Evolutionary conservation across 2,329 filamentous ascomycete species (phyloP).

Genomic region (Dothiorella sarmentorum): DNA sequence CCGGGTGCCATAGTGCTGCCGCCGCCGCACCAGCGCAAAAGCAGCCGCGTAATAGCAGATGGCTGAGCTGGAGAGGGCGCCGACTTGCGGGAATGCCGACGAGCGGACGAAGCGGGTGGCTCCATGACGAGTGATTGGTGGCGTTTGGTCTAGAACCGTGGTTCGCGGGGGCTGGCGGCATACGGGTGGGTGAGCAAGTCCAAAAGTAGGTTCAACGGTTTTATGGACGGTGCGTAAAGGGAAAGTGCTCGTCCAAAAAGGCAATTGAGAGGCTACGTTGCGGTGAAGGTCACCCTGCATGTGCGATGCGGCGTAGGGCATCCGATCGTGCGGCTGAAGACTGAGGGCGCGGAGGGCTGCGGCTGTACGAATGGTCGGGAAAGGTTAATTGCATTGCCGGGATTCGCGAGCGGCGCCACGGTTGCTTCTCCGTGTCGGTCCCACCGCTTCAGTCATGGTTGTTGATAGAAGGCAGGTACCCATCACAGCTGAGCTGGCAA

Average conservation of each 20-base stretch:
- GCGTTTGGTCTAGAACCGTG: constrained; percentile 9
- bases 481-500: no score
- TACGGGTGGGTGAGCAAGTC: neutral
- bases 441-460: neutral
- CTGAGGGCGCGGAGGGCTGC: constrained; percentile 9
- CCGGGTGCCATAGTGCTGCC: neutral
- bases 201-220: constrained; percentile 13
- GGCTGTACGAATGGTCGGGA: constrained; percentile 8
- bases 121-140: neutral
- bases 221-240: constrained; percentile 7
- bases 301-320: neutral
- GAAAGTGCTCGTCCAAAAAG: constrained; percentile 7
- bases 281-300: neutral
- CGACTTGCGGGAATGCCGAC: neutral
- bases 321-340: neutral
- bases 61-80: neutral
- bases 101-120: neutral
- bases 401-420: neutral
- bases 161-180: neutral
- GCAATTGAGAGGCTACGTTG: neutral
- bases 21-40: neutral
- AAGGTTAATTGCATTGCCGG: constrained; percentile 6
- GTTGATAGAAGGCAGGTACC: no score
- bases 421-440: neutral
- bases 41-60: neutral